Evolutionary conservation across 805 yeast species (phyloP).

Genomic region (Clavispora fructus): DNA sequence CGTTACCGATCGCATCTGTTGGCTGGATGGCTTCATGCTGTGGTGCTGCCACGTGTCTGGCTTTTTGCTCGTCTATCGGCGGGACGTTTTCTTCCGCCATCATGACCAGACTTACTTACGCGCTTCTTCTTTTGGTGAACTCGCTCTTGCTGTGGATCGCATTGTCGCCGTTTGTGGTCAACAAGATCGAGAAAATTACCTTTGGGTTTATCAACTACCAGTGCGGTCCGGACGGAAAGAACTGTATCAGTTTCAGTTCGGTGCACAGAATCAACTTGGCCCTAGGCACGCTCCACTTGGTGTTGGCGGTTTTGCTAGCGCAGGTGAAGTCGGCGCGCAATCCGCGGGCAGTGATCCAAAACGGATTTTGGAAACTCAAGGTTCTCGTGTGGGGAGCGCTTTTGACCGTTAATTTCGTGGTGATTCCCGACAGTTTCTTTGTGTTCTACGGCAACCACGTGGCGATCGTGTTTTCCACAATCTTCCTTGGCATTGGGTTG

Average conservation of each 20-base stretch:
- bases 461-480: conserved; percentile 76
- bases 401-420: conserved; percentile 56
- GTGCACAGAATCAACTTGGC: conserved; percentile 93
- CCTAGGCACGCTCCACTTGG: conserved; percentile 70
- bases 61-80: conserved; percentile 46
- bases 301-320: conserved; percentile 59
- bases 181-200: conserved; percentile 66
- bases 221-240: conserved; percentile 68
- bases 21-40: conserved; percentile 14
- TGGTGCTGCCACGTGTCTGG: conserved; percentile 57
- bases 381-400: conserved; percentile 54
- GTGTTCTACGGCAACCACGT: conserved; percentile 87
- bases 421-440: conserved; percentile 81
- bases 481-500: conserved; percentile 85
- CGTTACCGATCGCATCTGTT: conserved; percentile 11
- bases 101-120: conserved; percentile 84
- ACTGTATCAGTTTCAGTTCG: conserved; percentile 84
- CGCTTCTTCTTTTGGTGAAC: conserved; percentile 68
- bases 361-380: conserved; percentile 87
- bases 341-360: conserved; percentile 78
- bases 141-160: conserved; percentile 90
- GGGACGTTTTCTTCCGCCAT: conserved; percentile 69
- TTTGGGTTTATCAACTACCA: conserved; percentile 64
- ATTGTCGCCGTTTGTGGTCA: conserved; percentile 72
- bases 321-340: conserved; percentile 75